Evolutionary conservation across 2,329 filamentous ascomycete species (phyloP).

Genomic region (Xylaria hypoxylon): DNA sequence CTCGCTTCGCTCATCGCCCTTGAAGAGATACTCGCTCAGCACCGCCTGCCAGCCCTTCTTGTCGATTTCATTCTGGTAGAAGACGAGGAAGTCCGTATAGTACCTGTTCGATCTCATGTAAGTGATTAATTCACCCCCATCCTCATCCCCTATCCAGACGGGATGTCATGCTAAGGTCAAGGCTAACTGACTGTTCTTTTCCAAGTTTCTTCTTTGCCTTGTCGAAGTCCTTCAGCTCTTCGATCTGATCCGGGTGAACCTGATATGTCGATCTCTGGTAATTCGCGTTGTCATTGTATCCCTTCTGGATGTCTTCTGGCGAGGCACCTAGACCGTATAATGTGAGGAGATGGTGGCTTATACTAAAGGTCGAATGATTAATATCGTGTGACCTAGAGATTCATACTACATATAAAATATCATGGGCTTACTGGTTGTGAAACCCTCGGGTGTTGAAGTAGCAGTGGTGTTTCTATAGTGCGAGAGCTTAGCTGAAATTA

Average conservation of each 20-base stretch:
- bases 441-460: slow-evolving; percentile 82
- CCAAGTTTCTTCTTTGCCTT: slow-evolving; percentile 71
- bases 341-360: slow-evolving; percentile 80
- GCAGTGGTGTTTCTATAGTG: slow-evolving; percentile 71
- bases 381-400: not conserved
- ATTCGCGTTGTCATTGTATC: slow-evolving; percentile 71
- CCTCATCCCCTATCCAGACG: no score
- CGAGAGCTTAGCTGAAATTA: not conserved
- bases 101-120: slow-evolving; percentile 46
- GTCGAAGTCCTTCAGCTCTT: slow-evolving; percentile 67
- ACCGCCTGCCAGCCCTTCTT: slow-evolving; percentile 70
- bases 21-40: slow-evolving; percentile 76
- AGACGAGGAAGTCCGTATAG: slow-evolving; percentile 80
- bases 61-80: slow-evolving; percentile 81
- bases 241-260: slow-evolving; percentile 60
- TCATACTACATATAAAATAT: not conserved
- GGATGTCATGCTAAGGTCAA: not conserved
- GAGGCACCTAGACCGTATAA: slow-evolving; percentile 80
- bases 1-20: slow-evolving; percentile 71
- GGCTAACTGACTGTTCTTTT: slow-evolving; percentile 56
- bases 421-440: slow-evolving; percentile 77
- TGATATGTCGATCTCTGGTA: slow-evolving; percentile 72
- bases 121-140: not conserved
- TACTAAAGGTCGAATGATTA: slow-evolving; percentile 53
- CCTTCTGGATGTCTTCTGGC: slow-evolving; percentile 67